phyloP scores from a whole-genome alignment of 2,329 filamentous ascomycete genomes.

The Xylaria sp. region DNA sequence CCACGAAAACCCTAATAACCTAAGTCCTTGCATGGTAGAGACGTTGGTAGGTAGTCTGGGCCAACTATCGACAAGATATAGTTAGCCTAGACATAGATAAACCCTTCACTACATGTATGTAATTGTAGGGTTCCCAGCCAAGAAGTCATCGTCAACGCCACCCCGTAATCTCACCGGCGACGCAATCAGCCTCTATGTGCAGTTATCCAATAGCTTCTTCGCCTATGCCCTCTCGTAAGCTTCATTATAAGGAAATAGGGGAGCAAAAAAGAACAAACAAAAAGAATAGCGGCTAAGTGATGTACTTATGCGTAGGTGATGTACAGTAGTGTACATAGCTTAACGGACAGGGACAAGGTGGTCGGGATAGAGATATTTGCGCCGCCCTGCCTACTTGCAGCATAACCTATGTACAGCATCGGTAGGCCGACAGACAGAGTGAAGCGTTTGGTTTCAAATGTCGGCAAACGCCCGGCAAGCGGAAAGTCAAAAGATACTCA shows the following conservation, averaged over 20 bases:
- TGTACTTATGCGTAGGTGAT: too few species aligned
- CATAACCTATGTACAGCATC: background rate
- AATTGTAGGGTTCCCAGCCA: background rate
- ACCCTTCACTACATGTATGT: too few species aligned
- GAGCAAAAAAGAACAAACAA: background rate
- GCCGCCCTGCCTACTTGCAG: background rate
- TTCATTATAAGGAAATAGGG: background rate
- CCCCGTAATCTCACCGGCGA: constrained; percentile 23
- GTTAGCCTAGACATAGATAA: background rate
- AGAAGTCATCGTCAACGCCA: constrained; percentile 9
- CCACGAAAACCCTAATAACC: constrained; percentile 12
- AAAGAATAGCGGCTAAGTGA: background rate
- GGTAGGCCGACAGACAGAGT: background rate
- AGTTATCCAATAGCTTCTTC: constrained; percentile 7
- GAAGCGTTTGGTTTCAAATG: background rate
- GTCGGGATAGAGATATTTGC: constrained; percentile 3
- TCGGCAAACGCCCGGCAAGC: background rate
- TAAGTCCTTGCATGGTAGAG: background rate
- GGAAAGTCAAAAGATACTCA: background rate
- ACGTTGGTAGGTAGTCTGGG: constrained; percentile 4
- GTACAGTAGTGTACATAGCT: background rate
- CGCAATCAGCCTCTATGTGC: constrained; percentile 1
- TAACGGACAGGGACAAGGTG: constrained; percentile 20
- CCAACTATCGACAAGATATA: constrained; percentile 3
- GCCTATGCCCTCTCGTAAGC: background rate